A percentile compares a stretch with the other conserved stretches of the same genome.
phyloP scores from a whole-genome alignment of 345 rosid species.

The Hypericum androsaemum region DNA sequence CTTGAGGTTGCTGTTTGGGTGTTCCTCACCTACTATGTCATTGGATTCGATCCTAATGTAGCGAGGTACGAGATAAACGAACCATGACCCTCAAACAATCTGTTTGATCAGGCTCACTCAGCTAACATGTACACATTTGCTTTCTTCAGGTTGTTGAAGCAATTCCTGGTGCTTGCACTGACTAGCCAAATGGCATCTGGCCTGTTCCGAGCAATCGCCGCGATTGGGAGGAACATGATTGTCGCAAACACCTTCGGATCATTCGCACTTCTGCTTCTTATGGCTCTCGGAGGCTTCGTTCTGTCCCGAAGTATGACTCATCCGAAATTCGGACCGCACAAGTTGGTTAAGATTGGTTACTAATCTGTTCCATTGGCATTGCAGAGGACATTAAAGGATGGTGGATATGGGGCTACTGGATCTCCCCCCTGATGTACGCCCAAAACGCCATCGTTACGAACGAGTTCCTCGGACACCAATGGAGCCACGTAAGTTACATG shows the following conservation, averaged over 20 bases:
- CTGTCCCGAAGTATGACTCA: constrained; percentile 44
- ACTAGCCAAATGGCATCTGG: constrained; percentile 56
- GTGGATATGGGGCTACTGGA: constrained; percentile 92
- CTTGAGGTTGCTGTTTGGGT: constrained; percentile 56
- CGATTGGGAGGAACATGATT: constrained; percentile 50
- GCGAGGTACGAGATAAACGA: constrained; percentile 45
- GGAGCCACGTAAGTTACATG: constrained; percentile 32
- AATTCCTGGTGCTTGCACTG: constrained; percentile 40
- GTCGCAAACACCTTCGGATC: constrained; percentile 56
- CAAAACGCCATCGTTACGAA: constrained; percentile 57
- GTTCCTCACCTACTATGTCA: constrained; percentile 56
- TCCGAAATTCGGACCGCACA: no score
- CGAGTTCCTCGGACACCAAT: constrained; percentile 61
- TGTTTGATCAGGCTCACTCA: no score
- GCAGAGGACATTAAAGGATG: constrained; percentile 68
- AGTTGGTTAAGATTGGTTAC: no score
- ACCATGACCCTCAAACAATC: no score
- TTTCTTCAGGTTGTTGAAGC: constrained; percentile 46
- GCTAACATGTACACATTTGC: neutral
- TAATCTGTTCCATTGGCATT: no score
- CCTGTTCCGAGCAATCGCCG: constrained; percentile 47
- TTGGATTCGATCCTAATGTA: constrained; percentile 60
- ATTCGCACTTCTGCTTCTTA: constrained; percentile 36
- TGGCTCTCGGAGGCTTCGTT: constrained; percentile 56
- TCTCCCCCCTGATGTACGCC: constrained; percentile 70